Percentiles rank a stretch among this genome's conserved stretches.
These are phyloP conservation scores for Marchantia paleacea DNA, from an alignment of 225 moss, liverwort and hornwort species.

Conservation along the genomic window DNA sequence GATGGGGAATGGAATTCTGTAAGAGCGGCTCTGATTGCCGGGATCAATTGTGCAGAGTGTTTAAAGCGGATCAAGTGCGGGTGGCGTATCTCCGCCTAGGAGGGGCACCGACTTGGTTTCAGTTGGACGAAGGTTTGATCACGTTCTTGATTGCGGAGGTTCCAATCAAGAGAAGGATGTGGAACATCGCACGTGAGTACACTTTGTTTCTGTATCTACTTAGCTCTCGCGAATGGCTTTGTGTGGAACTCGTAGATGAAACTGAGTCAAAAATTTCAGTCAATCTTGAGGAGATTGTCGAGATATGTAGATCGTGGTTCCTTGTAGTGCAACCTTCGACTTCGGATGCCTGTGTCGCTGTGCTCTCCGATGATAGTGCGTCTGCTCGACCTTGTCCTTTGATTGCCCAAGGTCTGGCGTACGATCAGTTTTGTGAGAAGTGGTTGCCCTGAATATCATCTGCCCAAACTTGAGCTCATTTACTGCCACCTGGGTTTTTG, in stretches of 20 bases:
- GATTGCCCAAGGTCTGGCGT: background rate
- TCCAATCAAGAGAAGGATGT: slow-evolving; percentile 3
- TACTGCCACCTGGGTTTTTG: background rate
- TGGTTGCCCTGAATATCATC: background rate
- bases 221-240: background rate
- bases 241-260: background rate
- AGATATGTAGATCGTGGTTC: background rate
- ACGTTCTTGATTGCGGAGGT: slow-evolving; percentile 12
- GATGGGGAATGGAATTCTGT: slow-evolving; percentile 13
- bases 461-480: background rate
- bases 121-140: background rate
- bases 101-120: slow-evolving; percentile 8
- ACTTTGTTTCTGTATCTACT: background rate
- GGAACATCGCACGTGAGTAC: slow-evolving; percentile 9
- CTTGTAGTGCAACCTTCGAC: background rate
- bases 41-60: slow-evolving; percentile 8
- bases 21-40: slow-evolving; percentile 2
- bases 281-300: background rate
- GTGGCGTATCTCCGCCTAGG: background rate
- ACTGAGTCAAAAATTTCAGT: background rate
- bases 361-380: background rate
- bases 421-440: background rate
- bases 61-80: slow-evolving; percentile 5
- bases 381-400: background rate
- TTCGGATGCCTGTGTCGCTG: background rate